phyloP scores from a whole-genome alignment of 306 rosid genomes.

The Argentina anserina region DNA sequence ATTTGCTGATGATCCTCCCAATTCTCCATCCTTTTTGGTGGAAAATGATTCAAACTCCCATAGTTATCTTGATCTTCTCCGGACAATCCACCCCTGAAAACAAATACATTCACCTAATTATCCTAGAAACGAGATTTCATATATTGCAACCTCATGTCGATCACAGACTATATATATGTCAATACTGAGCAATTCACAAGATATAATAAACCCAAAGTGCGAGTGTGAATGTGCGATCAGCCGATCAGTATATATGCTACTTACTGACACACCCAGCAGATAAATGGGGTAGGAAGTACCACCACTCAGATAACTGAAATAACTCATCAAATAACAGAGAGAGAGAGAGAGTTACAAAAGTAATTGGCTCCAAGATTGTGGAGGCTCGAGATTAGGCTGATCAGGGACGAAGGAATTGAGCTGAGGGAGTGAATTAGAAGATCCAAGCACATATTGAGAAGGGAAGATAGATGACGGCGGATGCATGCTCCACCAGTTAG shows the following conservation, averaged over 20 bases:
- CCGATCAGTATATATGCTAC: too few species aligned
- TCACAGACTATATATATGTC: background rate
- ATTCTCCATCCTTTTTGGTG: constrained; percentile 40
- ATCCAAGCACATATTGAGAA: constrained; percentile 55
- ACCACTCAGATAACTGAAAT: background rate
- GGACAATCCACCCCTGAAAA: constrained; percentile 50
- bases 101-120: background rate
- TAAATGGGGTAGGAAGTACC: background rate
- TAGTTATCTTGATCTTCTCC: constrained; percentile 51
- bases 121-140: background rate
- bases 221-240: too few species aligned
- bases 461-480: constrained; percentile 61
- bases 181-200: background rate
- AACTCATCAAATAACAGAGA: too few species aligned
- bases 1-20: constrained; percentile 42
- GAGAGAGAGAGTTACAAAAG: constrained; percentile 43
- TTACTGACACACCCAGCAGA: background rate
- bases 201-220: background rate
- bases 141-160: background rate
- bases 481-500: constrained; percentile 89
- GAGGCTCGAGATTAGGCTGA: constrained; percentile 31
- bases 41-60: constrained; percentile 34
- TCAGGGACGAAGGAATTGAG: constrained; percentile 41
- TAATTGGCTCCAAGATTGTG: constrained; percentile 66
- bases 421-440: constrained; percentile 38